A percentile compares a stretch with the other conserved stretches of the same genome.
Evolutionary conservation across 2,329 filamentous ascomycete species (phyloP).

Genomic region (Whalleya microplaca): DNA sequence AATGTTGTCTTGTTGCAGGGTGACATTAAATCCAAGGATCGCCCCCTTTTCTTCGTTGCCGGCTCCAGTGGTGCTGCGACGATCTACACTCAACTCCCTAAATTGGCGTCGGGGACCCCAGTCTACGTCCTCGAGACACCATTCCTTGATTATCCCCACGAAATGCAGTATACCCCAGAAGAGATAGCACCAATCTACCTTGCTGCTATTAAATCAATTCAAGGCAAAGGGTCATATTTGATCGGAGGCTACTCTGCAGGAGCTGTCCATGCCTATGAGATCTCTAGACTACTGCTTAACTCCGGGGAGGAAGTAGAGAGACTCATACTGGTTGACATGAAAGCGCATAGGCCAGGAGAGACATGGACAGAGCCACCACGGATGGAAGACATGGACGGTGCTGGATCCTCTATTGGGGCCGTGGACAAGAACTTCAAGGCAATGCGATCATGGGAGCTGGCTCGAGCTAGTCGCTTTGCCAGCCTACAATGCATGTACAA

Average conservation of each 20-base stretch:
- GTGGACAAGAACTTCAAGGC: slow-evolving; percentile 9
- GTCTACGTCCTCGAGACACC: slow-evolving; percentile 38
- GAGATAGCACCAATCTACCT: slow-evolving; percentile 24
- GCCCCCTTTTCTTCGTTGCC: slow-evolving; percentile 35
- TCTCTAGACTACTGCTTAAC: slow-evolving; percentile 23
- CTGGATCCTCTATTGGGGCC: neutral
- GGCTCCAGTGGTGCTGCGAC: slow-evolving; percentile 34
- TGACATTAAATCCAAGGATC: slow-evolving; percentile 12
- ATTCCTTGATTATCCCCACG: slow-evolving; percentile 27
- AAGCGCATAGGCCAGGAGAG: slow-evolving; percentile 15
- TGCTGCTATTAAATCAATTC: slow-evolving; percentile 26
- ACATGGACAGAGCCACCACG: slow-evolving; percentile 9
- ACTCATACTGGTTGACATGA: slow-evolving; percentile 30
- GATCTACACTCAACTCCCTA: slow-evolving; percentile 32
- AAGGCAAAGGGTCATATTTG: slow-evolving; percentile 30
- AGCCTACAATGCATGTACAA: slow-evolving; percentile 19
- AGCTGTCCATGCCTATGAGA: slow-evolving; percentile 31
- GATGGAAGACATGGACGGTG: slow-evolving; percentile 9
- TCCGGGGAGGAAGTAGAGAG: slow-evolving; percentile 21
- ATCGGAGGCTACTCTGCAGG: slow-evolving; percentile 33
- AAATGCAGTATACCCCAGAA: slow-evolving; percentile 22
- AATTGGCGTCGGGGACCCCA: slow-evolving; percentile 24
- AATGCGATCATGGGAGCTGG: slow-evolving; percentile 4
- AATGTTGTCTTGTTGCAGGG: slow-evolving; percentile 35
- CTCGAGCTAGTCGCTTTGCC: slow-evolving; percentile 7